Evolutionary conservation across 306 rosid species (phyloP), one percentile per base, ranked within the genome.

Genomic region (Hylodesmum podocarpum): DNA sequence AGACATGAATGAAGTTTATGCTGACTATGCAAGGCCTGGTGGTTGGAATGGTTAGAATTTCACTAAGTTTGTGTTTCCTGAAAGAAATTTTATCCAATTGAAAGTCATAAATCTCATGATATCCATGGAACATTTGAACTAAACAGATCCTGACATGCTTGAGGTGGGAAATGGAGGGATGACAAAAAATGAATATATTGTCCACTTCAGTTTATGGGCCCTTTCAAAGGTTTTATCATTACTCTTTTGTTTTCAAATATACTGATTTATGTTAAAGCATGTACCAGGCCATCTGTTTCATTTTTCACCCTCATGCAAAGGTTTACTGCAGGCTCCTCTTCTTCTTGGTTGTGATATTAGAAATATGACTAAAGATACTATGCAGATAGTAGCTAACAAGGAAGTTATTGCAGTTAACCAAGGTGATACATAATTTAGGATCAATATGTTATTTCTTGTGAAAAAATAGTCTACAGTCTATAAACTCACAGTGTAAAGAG

Each of bases 141-240:
- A 15, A 66, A 69, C 95, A 95, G 97, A 95, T 86, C 98, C 97
- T 36, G 98, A 95, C 81, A 95, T 95, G 98, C 97, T 95, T 62
- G 97, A 95, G 78, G 93, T 92, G 53, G 97, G 98, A 53, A 95
- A 95, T 74, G 98, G 98, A 83, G 93, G 98, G 43, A 95, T 95
- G 99, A 90, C 86, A 13, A 90, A 83, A 67, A 73, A 89, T 73
- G 99, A 92, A 79, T 92, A 92, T 78, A 80, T 90, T 68, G 97
- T 92, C 64, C 99, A 95, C 86, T 95, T 94, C 75, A 95, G 97
- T 87, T 59, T 95, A 51, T 92, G 97, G 99, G 96, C 97, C 47
- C 84, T 95, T 82, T 95, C 99, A 75, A 95, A 95, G 97, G 99
- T 65, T 36, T 0, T 90, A 76, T 62, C 10, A 18, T 33, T 29